Evolutionary conservation across 2,329 filamentous ascomycete species (phyloP).

Genomic region (Metarhizium brunneum): DNA sequence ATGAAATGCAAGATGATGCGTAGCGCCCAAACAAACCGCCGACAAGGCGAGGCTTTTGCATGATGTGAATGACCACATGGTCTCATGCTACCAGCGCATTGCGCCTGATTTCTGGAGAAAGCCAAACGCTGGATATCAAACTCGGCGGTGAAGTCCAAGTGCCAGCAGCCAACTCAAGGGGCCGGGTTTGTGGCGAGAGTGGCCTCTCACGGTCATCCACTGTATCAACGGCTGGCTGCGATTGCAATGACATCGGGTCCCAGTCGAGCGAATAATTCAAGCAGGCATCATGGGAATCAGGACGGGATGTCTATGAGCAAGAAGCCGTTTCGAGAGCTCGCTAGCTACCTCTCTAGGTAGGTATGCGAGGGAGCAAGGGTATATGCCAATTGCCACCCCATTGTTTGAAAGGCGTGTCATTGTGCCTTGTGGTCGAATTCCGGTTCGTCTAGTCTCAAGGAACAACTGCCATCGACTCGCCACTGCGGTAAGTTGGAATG

Average conservation of each 20-base stretch:
- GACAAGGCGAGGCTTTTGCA: background rate
- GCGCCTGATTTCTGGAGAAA: background rate
- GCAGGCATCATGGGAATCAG: too few species aligned
- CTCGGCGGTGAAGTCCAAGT: background rate
- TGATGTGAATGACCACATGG: background rate
- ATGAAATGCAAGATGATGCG: background rate
- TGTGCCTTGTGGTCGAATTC: background rate
- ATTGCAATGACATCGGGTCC: too few species aligned
- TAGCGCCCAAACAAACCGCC: background rate
- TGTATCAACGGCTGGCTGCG: too few species aligned
- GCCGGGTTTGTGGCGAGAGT: too few species aligned
- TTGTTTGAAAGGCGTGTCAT: background rate
- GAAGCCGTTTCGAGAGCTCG: too few species aligned
- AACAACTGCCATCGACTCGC: background rate
- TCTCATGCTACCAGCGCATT: background rate
- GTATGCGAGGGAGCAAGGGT: background rate
- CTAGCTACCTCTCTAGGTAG: background rate
- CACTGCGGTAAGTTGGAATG: background rate
- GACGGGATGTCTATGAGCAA: too few species aligned
- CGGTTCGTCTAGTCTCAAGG: background rate
- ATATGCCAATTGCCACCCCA: too few species aligned
- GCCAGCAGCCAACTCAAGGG: too few species aligned
- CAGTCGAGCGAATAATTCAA: too few species aligned
- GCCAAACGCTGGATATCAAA: background rate
- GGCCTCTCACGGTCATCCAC: too few species aligned